Base-by-base conservation (phyloP, 768 basidiomycete species). In the Amanita thiersii region DNA sequence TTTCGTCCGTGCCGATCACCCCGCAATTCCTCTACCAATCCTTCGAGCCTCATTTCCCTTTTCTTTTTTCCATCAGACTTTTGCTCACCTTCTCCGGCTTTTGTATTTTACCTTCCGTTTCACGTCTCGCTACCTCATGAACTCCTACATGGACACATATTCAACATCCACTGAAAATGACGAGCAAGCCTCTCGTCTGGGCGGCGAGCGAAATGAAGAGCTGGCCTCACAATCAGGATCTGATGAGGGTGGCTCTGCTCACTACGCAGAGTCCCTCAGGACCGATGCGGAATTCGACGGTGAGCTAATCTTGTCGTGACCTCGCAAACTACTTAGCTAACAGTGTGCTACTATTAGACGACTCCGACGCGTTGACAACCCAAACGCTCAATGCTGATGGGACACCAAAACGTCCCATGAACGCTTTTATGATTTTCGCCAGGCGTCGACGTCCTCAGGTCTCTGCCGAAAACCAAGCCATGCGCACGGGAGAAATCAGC, bases 371-470 rank as follows among this genome's bases (percentile, higher is more conserved):
- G 2, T 60, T 88, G 56, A 89, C 79, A 14, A 76, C 75, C 3
- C 87, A 90, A 60, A 79, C 84, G 10, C 72, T 90, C 44, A 91
- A 91, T 57, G 70, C 84, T 1, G 87, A 91, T 51, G 87, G 87
- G 19, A 89, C 86, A 35, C 87, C 87, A 18, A 89, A 89, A 57
- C 79, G 87, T 9, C 87, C 87, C 24, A 90, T 91, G 87, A 91
- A 91, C 58, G 87, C 87, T 15, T 91, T 91, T 66, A 90, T 91
- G 87, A 90, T 91, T 46, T 91, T 89, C 52, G 87, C 88, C 47
- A 76, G 87, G 17, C 73, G 81, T 39, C 72, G 87, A 44, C 68
- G 87, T 31, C 87, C 87, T 12, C 84, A 91, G 58, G 85, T 91
- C 24, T 79, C 84, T 5, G 77, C 84, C n/a, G 83, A 84, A 48